These are phyloP conservation scores for Pythium aphanidermatum DNA, from an alignment of 352 stramenopile species.

Conservation along the genomic window DNA sequence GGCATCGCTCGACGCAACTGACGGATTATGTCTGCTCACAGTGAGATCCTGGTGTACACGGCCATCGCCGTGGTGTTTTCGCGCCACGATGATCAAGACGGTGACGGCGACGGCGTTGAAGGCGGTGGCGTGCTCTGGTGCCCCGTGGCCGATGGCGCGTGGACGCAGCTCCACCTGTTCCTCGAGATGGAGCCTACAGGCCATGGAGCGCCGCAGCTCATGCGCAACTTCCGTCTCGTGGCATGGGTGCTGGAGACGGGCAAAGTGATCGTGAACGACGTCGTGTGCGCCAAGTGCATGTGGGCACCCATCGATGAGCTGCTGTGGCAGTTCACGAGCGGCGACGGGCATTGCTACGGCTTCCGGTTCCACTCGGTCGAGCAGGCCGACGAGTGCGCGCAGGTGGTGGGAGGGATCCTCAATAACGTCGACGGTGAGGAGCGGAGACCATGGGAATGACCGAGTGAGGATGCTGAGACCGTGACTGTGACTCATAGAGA, in stretches of 20 bases:
- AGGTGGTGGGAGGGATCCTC: slow-evolving; percentile 38
- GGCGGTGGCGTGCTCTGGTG: slow-evolving; percentile 22
- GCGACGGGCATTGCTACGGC: slow-evolving; percentile 34
- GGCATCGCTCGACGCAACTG: too few species aligned
- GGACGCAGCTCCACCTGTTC: slow-evolving; percentile 51
- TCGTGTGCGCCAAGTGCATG: slow-evolving; percentile 28
- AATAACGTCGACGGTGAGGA: slow-evolving; percentile 35
- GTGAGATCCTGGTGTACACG: slow-evolving; percentile 35
- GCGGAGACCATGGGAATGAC: too few species aligned
- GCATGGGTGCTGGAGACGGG: slow-evolving; percentile 54
- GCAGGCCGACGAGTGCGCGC: slow-evolving; percentile 44
- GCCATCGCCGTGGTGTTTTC: slow-evolving; percentile 28
- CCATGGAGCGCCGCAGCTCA: slow-evolving; percentile 9
- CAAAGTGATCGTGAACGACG: slow-evolving; percentile 47
- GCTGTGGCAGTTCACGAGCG: slow-evolving; percentile 36
- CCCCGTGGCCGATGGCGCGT: slow-evolving; percentile 33
- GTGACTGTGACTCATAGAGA: slow-evolving; percentile 12
- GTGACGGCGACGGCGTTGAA: neutral
- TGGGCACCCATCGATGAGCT: slow-evolving; percentile 32
- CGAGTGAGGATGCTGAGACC: too few species aligned
- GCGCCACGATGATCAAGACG: slow-evolving; percentile 4
- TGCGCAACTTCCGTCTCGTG: slow-evolving; percentile 43
- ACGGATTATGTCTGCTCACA: too few species aligned
- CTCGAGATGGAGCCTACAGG: slow-evolving; percentile 32
- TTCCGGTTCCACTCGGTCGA: slow-evolving; percentile 38